Percentiles rank a stretch among this genome's conserved stretches.
These are phyloP conservation scores for Scleroderma bovista DNA, from an alignment of 768 basidiomycete genomes.

Conservation along the genomic window DNA sequence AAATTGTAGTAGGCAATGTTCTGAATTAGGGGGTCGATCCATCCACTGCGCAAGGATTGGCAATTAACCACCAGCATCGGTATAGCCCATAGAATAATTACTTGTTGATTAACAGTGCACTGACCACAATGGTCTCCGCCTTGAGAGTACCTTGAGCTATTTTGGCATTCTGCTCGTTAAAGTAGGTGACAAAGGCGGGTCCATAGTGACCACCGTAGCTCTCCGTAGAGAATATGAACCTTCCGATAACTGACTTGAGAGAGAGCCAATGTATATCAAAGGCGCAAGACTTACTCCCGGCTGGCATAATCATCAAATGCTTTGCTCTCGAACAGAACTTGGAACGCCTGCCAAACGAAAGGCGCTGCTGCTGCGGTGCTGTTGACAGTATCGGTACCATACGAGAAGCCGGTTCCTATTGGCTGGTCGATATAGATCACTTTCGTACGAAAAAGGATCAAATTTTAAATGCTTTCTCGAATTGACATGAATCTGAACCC, in stretches of 20 bases:
- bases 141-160: slow-evolving; percentile 40
- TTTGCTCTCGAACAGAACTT: slow-evolving; percentile 53
- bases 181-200: slow-evolving; percentile 42
- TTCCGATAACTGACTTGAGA: slow-evolving; percentile 14
- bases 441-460: slow-evolving; percentile 13
- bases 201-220: slow-evolving; percentile 69
- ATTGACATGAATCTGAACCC: neutral
- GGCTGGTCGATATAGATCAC: slow-evolving; percentile 72
- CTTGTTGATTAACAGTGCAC: slow-evolving; percentile 65
- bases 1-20: slow-evolving; percentile 57
- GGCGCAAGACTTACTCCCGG: slow-evolving; percentile 40
- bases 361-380: slow-evolving; percentile 45
- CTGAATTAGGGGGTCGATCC: slow-evolving; percentile 63
- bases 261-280: neutral
- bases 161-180: slow-evolving; percentile 53
- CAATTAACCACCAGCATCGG: neutral
- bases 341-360: slow-evolving; percentile 58
- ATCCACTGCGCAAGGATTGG: slow-evolving; percentile 38
- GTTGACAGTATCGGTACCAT: slow-evolving; percentile 50
- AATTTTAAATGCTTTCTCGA: no score
- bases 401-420: slow-evolving; percentile 61
- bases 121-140: slow-evolving; percentile 49
- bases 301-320: slow-evolving; percentile 47
- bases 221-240: slow-evolving; percentile 61
- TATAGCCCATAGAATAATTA: slow-evolving; percentile 11